Evolutionary conservation across 2,329 filamentous ascomycete species (phyloP), one percentile per base, ranked within the genome.

Genomic region (Bipolaris zeicola): DNA sequence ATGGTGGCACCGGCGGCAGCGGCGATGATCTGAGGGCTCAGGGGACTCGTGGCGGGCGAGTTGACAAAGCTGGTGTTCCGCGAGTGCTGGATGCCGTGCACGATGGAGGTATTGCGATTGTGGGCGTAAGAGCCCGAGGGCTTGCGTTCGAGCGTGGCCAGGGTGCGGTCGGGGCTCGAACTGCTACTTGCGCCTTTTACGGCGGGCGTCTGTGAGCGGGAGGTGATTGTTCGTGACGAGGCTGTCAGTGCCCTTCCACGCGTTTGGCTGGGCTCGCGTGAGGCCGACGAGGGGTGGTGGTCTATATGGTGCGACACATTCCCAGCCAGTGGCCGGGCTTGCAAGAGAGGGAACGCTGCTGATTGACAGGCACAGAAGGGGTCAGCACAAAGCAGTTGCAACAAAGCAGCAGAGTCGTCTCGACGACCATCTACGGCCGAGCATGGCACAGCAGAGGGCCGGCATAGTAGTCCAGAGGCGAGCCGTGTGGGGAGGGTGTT

Each of bases 41-140:
- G 82, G 56, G 94, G 94, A 75, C 90, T 96, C 26, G 89, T 79
- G 41, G 81, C 89, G 34, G 89, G 86, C 54, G 90, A 87, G 73
- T 91, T 92, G 63, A 88, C 87, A 70, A 89, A 87, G 79, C 93
- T 97, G 67, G 92, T 90, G 83, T 96, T 96, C 78, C 94, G 81
- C 54, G 85, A 89, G 77, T 99, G 95, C 76, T 96, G 93, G 65
- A 96, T 88, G 70, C 95, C 94, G 86, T 98, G 91, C 55, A 98
- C 93, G 67, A 98, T 97, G 46, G 94, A 98, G 0, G 94, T 96
- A 79, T 99, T 92, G 52, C 95, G 89, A 78, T 98, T 92, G 76
- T 99, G 93, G 57, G 91, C 91, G 81, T 98, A 89, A 14, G 82
- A 83, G 57, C 77, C 74, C 22, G 81, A 83, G 8, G 80, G 74